A percentile compares a stretch with the other conserved stretches of the same genome.
phyloP scores from a whole-genome alignment of 2,329 filamentous ascomycete genomes.

The Pseudogymnoascus verrucosus region DNA sequence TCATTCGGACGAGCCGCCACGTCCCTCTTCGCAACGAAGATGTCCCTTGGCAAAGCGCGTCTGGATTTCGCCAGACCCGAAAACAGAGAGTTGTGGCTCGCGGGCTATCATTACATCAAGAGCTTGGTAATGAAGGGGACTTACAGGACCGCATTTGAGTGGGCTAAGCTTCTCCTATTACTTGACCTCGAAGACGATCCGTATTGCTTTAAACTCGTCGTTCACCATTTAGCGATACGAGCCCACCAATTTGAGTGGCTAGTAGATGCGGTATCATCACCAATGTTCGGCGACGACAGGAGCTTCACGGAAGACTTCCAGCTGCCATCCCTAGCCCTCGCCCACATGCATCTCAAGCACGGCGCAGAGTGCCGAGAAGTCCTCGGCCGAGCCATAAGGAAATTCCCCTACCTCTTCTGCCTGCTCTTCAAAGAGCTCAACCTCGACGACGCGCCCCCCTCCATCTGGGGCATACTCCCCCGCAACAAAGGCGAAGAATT shows the following conservation, averaged over 20 bases:
- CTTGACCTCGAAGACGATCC: constrained; percentile 68
- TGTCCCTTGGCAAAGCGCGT: constrained; percentile 71
- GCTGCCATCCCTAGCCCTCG: constrained; percentile 67
- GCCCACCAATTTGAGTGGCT: constrained; percentile 71
- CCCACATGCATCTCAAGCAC: constrained; percentile 64
- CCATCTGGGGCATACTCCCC: constrained; percentile 73
- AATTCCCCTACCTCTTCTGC: constrained; percentile 77
- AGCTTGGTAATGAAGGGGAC: constrained; percentile 87
- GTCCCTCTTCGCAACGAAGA: constrained; percentile 67
- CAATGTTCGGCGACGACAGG: constrained; percentile 20
- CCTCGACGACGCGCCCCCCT: constrained; percentile 64
- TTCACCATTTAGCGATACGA: constrained; percentile 79
- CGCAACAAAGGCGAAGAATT: constrained; percentile 44
- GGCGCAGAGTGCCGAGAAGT: constrained; percentile 54
- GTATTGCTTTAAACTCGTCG: constrained; percentile 70
- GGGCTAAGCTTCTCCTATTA: constrained; percentile 76
- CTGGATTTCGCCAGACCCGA: constrained; percentile 75
- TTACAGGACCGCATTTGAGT: constrained; percentile 86
- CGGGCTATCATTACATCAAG: constrained; percentile 79
- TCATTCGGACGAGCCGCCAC: constrained; percentile 84
- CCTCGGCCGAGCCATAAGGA: constrained; percentile 60
- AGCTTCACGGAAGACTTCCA: constrained; percentile 34
- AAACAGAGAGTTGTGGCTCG: constrained; percentile 89
- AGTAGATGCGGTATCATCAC: constrained; percentile 46
- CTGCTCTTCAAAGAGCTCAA: constrained; percentile 73